phyloP scores from a whole-genome alignment of 805 yeast species.

The Yarrowia sp. region DNA sequence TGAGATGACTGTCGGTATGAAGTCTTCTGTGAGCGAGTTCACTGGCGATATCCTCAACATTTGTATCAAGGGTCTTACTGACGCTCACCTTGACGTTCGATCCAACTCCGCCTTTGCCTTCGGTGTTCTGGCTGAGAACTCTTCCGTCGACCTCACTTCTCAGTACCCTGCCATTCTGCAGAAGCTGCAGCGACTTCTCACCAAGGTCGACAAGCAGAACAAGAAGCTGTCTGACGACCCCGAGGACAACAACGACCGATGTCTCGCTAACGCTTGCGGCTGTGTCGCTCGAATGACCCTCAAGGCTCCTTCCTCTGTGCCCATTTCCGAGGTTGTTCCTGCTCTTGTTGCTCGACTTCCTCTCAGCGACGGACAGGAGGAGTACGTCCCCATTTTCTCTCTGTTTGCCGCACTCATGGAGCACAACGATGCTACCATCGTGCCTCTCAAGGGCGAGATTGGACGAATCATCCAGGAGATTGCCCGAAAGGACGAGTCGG shows the following conservation, averaged over 20 bases:
- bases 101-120: constrained; percentile 96
- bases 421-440: constrained; percentile 53
- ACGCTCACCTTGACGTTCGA: constrained; percentile 82
- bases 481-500: constrained; percentile 22
- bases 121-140: constrained; percentile 65
- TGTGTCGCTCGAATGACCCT: constrained; percentile 91
- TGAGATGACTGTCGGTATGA: constrained; percentile 78
- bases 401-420: constrained; percentile 68
- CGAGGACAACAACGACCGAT: constrained; percentile 78
- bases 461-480: constrained; percentile 11
- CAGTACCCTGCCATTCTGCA: constrained; percentile 67
- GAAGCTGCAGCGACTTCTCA: constrained; percentile 66
- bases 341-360: constrained; percentile 77
- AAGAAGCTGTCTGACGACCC: constrained; percentile 52
- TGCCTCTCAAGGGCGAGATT: constrained; percentile 33
- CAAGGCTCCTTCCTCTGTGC: constrained; percentile 67
- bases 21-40: constrained; percentile 58
- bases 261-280: constrained; percentile 93
- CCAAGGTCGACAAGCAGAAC: constrained; percentile 74
- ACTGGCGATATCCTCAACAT: constrained; percentile 67
- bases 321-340: constrained; percentile 74
- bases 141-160: constrained; percentile 53
- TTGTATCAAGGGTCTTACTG: constrained; percentile 65
- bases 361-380: constrained; percentile 83
- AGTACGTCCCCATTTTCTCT: constrained; percentile 85